Evolutionary conservation across 768 basidiomycete genomes (phyloP).

Genomic region (Boletus huronensis): DNA sequence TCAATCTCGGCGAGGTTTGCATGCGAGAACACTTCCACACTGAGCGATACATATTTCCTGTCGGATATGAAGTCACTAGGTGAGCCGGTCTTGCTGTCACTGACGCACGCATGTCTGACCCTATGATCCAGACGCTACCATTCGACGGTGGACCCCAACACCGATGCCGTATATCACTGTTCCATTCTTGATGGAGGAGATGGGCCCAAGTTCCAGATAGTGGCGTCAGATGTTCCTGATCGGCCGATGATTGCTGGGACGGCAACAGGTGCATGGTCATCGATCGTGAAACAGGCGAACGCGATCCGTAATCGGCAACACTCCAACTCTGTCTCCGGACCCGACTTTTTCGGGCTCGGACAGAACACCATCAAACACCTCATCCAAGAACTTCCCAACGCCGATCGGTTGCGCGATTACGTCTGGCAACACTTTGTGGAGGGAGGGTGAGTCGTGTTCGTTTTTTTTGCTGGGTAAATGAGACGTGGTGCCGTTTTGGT

Average conservation of each 20-base stretch:
- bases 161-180: constrained; percentile 75
- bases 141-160: constrained; percentile 65
- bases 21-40: constrained; percentile 85
- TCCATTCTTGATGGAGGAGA: constrained; percentile 83
- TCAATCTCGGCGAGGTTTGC: constrained; percentile 70
- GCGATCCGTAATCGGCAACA: constrained; percentile 77
- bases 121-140: constrained; percentile 58
- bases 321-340: constrained; percentile 83
- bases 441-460: constrained; percentile 63
- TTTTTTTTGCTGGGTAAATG: constrained; percentile 10
- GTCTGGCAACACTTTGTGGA: constrained; percentile 86
- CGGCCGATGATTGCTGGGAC: constrained; percentile 79
- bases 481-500: constrained; percentile 5
- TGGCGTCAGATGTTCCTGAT: constrained; percentile 67
- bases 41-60: constrained; percentile 85
- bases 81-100: constrained; percentile 27
- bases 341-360: constrained; percentile 84
- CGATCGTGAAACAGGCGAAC: constrained; percentile 80
- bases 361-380: constrained; percentile 88
- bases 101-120: not conserved
- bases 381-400: constrained; percentile 79
- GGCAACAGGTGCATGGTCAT: constrained; percentile 84
- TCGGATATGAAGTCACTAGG: constrained; percentile 83
- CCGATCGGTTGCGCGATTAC: constrained; percentile 71
- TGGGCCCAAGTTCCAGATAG: constrained; percentile 82